Evolutionary conservation across 768 basidiomycete genomes (phyloP).

Genomic region (Coprinopsis strossmayeri): DNA sequence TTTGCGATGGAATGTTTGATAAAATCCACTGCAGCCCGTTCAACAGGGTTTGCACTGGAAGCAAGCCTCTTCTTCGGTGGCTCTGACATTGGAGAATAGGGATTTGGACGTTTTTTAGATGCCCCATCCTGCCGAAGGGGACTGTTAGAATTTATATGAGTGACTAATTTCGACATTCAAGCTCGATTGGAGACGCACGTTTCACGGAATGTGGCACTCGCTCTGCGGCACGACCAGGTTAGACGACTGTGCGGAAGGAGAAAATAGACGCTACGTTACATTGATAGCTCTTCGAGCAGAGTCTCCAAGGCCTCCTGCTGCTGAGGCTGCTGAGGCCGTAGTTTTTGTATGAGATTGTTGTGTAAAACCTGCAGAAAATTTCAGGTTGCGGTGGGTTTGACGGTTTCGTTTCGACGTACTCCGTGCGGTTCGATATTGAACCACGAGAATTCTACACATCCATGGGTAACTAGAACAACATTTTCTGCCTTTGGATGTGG

Average conservation of each 20-base stretch:
- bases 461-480: constrained; percentile 24
- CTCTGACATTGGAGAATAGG: neutral
- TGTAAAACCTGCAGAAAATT: constrained; percentile 14
- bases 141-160: neutral
- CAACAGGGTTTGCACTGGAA: neutral
- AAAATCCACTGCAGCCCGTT: constrained; percentile 1
- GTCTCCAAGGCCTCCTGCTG: constrained; percentile 5
- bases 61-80: neutral
- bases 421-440: constrained; percentile 12
- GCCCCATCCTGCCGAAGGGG: neutral
- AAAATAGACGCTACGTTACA: constrained; percentile 17
- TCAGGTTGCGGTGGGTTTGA: neutral
- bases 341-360: constrained; percentile 14
- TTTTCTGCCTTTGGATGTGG: constrained; percentile 32
- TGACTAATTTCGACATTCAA: no score
- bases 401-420: constrained; percentile 13
- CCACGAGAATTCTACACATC: constrained; percentile 25
- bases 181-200: neutral
- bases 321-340: constrained; percentile 11
- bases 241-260: neutral
- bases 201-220: constrained; percentile 13
- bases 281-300: constrained; percentile 20
- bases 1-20: neutral
- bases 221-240: constrained; percentile 9
- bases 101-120: constrained; percentile 6